Evolutionary conservation across 176 grass and related monocot genomes (phyloP), one percentile per base, ranked within the genome.

Genomic region (Neostapfia colusana): DNA sequence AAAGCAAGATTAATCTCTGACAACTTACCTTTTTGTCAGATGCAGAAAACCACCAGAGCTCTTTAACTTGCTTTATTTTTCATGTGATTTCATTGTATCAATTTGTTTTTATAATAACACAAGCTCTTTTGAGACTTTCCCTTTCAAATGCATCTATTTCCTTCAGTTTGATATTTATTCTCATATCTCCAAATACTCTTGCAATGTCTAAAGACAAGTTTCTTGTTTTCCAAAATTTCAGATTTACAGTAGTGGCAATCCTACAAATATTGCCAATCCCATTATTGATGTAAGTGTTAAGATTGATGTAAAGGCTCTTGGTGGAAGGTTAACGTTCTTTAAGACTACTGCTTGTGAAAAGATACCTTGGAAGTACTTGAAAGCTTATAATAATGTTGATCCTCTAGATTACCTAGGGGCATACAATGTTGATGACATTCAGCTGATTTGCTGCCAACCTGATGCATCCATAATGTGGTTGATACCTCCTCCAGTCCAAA

Each of bases 201-300:
- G 59, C 48, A 17, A 74, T 65, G 41, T 83, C 53, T 83, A 61
- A 73, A 73, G 67, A 17, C 0, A 31, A 10, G 78, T 48, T 49
- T 35, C 62, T 63, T 70, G 12, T 51, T 24, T 81, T 87, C 59
- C 71, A 37, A 75, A 72, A 46, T 89, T 79, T 67, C 91, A 97
- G 95, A 97, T 97, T 82, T 97, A 97, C 65, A 97, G 95, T 81
- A 97, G 95, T 35, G 95, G 95, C 45, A 97, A 97, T 71, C 95
- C 95, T 18, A 97, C 95, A 83, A 97, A 97, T 83, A 97, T 97
- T 83, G 95, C 95, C 68, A 97, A 97, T 61, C 95, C 88, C 65
- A 88, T 97, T 72, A 77, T 89, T 86, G 95, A 97, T 86, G 95
- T 93, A 63, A 97, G 79, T 81, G 74, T 97, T 81, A 88, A 93